Evolutionary conservation across 192 early-diverging fungal species (phyloP).

Genomic region (Linnemannia elongata): DNA sequence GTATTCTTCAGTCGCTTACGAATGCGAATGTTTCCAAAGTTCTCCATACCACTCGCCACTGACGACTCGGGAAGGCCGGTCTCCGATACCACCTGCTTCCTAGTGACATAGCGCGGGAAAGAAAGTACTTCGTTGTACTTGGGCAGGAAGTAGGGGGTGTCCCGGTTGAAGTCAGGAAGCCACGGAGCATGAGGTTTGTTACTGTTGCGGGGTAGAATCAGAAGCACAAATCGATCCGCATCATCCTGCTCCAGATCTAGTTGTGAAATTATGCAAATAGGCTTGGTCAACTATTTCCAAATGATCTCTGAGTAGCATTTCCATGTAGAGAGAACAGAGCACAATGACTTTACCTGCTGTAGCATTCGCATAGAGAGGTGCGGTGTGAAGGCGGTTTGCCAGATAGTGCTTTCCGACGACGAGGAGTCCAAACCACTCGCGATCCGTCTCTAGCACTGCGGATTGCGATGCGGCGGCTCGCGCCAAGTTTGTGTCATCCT

Average conservation of each 20-base stretch:
- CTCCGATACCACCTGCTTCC: neutral
- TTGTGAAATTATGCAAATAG: neutral
- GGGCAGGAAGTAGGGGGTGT: neutral
- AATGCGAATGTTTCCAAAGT: neutral
- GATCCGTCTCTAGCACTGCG: conserved; percentile 19
- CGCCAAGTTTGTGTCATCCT: conserved; percentile 28
- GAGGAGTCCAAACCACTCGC: conserved; percentile 46
- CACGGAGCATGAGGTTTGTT: conserved; percentile 26
- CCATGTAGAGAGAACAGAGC: too few species aligned
- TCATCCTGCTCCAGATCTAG: neutral
- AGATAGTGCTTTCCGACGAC: conserved; percentile 34
- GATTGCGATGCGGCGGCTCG: conserved; percentile 18
- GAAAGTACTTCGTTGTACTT: neutral
- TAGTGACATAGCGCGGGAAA: neutral
- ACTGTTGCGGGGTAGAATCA: conserved; percentile 31
- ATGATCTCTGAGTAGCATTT: too few species aligned
- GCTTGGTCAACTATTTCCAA: neutral
- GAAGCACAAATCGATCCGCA: conserved; percentile 32
- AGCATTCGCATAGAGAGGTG: conserved; percentile 14
- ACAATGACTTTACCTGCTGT: conserved; percentile 6
- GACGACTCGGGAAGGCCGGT: neutral
- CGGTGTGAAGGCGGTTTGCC: conserved; percentile 13
- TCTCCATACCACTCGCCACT: neutral
- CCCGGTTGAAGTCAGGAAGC: conserved; percentile 47
- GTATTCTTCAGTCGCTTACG: neutral